Conservation (phyloP, 768 basidiomycete species). For the Collybia mongolica region DNA sequence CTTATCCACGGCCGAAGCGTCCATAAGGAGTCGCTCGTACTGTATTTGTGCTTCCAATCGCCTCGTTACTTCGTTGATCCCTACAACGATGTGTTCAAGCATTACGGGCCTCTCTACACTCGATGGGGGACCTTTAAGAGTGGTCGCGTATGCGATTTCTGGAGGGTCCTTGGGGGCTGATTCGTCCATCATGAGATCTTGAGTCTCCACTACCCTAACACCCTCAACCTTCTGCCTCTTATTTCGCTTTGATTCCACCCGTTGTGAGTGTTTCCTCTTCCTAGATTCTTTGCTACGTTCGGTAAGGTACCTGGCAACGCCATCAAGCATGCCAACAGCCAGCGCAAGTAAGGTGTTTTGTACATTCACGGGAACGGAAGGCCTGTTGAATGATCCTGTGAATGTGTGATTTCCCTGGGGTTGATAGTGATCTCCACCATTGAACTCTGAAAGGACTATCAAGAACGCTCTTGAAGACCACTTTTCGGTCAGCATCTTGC, state of each 20-base stretch:
- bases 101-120: slow-evolving; percentile 31
- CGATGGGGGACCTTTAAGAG: no score
- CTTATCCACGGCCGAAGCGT: slow-evolving; percentile 18
- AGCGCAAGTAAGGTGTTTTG: slow-evolving; percentile 60
- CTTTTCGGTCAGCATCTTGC: slow-evolving; percentile 51
- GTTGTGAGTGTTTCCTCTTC: slow-evolving; percentile 37
- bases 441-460: slow-evolving; percentile 69
- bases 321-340: slow-evolving; percentile 48
- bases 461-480: slow-evolving; percentile 67
- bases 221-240: slow-evolving; percentile 8
- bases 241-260: slow-evolving; percentile 5
- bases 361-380: slow-evolving; percentile 55
- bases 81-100: slow-evolving; percentile 51
- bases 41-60: slow-evolving; percentile 60
- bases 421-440: slow-evolving; percentile 46
- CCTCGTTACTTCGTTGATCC: slow-evolving; percentile 83
- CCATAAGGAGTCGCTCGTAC: slow-evolving; percentile 22
- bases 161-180: no score
- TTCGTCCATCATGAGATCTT: no score
- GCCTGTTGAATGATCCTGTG: slow-evolving; percentile 40
- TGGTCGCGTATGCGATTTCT: no score
- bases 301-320: slow-evolving; percentile 43
- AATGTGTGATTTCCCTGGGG: no score
- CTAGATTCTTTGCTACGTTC: slow-evolving; percentile 25
- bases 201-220: not conserved